phyloP scores from a whole-genome alignment of 2,329 filamentous ascomycete genomes.

The Hypomyces rosellus region DNA sequence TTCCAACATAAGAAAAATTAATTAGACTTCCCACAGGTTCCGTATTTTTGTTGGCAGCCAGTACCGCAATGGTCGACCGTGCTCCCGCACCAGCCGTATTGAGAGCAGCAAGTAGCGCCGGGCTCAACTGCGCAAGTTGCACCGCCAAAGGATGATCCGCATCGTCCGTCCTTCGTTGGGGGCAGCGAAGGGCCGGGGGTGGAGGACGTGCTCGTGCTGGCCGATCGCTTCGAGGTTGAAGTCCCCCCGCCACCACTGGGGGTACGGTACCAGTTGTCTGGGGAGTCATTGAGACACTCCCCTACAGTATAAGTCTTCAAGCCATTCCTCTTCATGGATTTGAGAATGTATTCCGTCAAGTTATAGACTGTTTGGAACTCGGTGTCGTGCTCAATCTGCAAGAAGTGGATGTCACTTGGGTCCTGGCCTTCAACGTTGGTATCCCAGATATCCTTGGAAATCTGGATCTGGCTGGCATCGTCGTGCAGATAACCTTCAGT shows the following conservation, averaged over 20 bases:
- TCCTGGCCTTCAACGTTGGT: conserved; percentile 28
- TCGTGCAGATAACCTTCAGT: conserved; percentile 54
- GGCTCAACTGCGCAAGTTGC: conserved; percentile 20
- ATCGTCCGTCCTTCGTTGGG: conserved; percentile 19
- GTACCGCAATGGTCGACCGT: conserved; percentile 33
- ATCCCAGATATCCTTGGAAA: conserved; percentile 36
- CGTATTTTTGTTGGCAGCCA: conserved; percentile 31
- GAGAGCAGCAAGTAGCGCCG: conserved; percentile 24
- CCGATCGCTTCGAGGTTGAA: neutral
- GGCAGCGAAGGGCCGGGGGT: conserved; percentile 1
- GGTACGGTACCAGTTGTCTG: conserved; percentile 45
- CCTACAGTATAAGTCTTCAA: conserved; percentile 40
- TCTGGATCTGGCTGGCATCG: conserved; percentile 39
- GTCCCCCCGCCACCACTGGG: conserved; percentile 13
- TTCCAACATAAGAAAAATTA: neutral
- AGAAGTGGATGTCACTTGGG: conserved; percentile 29
- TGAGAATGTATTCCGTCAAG: conserved; percentile 37
- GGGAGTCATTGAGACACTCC: conserved; percentile 48
- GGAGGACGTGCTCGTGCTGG: neutral
- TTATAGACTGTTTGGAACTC: conserved; percentile 39
- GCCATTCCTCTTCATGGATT: conserved; percentile 33
- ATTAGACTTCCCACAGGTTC: conserved; percentile 16
- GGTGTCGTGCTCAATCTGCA: conserved; percentile 49
- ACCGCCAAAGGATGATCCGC: conserved; percentile 19
- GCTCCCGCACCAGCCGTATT: conserved; percentile 31